Evolutionary conservation across 2,329 filamentous ascomycete species (phyloP).

Genomic region (Cryphonectria radicalis): DNA sequence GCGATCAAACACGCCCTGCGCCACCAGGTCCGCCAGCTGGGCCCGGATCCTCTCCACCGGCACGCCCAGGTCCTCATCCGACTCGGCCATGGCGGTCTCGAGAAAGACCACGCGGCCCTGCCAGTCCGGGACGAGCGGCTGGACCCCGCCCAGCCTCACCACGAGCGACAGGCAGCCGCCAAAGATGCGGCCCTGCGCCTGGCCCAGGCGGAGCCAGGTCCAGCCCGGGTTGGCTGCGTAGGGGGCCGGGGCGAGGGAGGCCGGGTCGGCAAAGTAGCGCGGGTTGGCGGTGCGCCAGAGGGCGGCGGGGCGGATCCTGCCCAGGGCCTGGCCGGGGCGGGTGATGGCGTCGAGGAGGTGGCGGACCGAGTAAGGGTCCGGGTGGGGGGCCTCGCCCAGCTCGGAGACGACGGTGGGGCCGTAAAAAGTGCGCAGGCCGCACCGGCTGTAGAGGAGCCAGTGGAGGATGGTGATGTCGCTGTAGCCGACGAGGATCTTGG

Average conservation of each 20-base stretch:
- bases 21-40: conserved; percentile 46
- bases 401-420: conserved; percentile 46
- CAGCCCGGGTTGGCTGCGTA: conserved; percentile 39
- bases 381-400: conserved; percentile 39
- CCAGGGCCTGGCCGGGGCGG: conserved; percentile 32
- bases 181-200: conserved; percentile 48
- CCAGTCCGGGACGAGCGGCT: conserved; percentile 43
- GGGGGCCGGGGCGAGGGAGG: conserved; percentile 26
- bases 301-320: conserved; percentile 39
- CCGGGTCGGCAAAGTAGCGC: conserved; percentile 32
- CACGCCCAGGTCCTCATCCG: conserved; percentile 17
- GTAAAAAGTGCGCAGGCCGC: conserved; percentile 49
- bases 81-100: conserved; percentile 45
- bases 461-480: conserved; percentile 49
- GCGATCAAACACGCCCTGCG: conserved; percentile 47
- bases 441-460: conserved; percentile 44
- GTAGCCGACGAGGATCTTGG: conserved; percentile 48
- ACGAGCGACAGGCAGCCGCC: conserved; percentile 48
- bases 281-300: conserved; percentile 34
- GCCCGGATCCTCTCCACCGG: conserved; percentile 37
- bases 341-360: conserved; percentile 41
- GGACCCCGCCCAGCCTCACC: conserved; percentile 42
- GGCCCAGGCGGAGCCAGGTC: conserved; percentile 44
- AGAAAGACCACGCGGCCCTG: conserved; percentile 45
- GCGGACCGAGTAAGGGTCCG: not conserved